These are phyloP conservation scores for Chlorophyllum brunneum DNA, from an alignment of 768 basidiomycete species.

Conservation along the genomic window DNA sequence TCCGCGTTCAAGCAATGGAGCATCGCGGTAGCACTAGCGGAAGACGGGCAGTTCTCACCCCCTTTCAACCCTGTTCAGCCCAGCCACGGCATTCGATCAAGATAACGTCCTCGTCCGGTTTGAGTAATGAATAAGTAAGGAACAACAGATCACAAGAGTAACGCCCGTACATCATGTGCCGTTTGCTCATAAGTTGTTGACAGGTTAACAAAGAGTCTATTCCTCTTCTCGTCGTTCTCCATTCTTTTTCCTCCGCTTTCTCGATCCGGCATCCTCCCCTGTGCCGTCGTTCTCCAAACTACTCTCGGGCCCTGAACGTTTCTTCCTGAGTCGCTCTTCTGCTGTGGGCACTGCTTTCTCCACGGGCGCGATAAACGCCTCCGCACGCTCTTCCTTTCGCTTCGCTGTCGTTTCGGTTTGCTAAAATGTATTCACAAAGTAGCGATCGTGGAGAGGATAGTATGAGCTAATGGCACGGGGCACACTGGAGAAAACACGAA, in stretches of 20 bases:
- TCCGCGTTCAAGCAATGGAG: too few species aligned
- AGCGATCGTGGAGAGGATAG: too few species aligned
- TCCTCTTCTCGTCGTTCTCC: slow-evolving; percentile 30
- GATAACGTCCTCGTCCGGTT: not conserved
- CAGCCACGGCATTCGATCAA: not conserved
- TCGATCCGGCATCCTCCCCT: slow-evolving; percentile 28
- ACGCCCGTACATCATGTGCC: not conserved
- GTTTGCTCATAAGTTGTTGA: not conserved
- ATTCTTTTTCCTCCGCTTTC: slow-evolving; percentile 28
- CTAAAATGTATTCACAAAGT: too few species aligned
- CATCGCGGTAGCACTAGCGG: too few species aligned
- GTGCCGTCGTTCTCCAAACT: slow-evolving; percentile 37
- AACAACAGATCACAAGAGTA: not conserved
- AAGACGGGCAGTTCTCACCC: too few species aligned
- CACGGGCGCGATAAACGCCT: slow-evolving; percentile 84
- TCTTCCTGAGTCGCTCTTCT: slow-evolving; percentile 66
- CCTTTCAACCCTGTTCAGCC: too few species aligned
- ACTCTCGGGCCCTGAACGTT: slow-evolving; percentile 27
- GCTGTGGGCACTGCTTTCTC: slow-evolving; percentile 72
- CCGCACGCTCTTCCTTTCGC: slow-evolving; percentile 76
- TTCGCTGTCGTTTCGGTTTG: slow-evolving; percentile 75
- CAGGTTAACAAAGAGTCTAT: slow-evolving; percentile 15
- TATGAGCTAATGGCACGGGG: too few species aligned
- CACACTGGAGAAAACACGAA: slow-evolving; percentile 26
- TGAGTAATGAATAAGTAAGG: not conserved